Evolutionary conservation across 1,139 yeast species (phyloP), one percentile per base, ranked within the genome.

Genomic region (Suzukiozyma palmioleophila): DNA sequence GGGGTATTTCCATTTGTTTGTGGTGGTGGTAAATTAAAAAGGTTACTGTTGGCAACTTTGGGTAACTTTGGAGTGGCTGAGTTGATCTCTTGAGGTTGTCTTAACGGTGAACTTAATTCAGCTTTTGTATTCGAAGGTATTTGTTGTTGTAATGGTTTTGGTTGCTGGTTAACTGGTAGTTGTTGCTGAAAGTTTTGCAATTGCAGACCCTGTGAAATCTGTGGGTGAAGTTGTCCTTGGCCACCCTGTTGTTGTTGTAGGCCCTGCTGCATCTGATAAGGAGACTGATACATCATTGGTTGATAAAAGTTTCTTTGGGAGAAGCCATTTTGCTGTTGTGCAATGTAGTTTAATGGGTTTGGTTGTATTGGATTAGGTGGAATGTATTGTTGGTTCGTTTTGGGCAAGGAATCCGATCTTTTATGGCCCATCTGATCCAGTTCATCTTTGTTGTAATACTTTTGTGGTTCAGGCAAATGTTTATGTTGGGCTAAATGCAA

Each of bases 401-500:
- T 53, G 10, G 58, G 56, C 32, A 50, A 39, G 32, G 57, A 37
- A 35, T 51, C 52, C 27, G 43, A 22, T 35, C 39, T 49, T 47
- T 47, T 52, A 28, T 47, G 56, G 22, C 35, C 44, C 22, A 46
- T 51, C 30, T 52, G 58, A 25, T 51, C 54, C 32, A 50, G 46
- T 44, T 52, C 44, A 26, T 59, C 62, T 39, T 58, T 57, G 25
- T 50, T 45, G 45, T 54, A 54, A 42, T 60, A 56, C 39, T 57
- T 59, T 40, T 58, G 65, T 12, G 75, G 58, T 43, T 75, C 80
- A 0, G 94, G 94, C 38, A 84, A 66, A 21, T 76, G 73, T 47
- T 78, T 80, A 56, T 83, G 87, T 37, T 81, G 80, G 5, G 87
- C 81, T 53, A 84, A 69, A 59, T 84, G 90, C 48, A 84, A 62